Percentiles rank a stretch among this genome's conserved stretches.
Conservation (phyloP, 1,284 basidiomycete species). For the Ceratobasidium sp. region DNA sequence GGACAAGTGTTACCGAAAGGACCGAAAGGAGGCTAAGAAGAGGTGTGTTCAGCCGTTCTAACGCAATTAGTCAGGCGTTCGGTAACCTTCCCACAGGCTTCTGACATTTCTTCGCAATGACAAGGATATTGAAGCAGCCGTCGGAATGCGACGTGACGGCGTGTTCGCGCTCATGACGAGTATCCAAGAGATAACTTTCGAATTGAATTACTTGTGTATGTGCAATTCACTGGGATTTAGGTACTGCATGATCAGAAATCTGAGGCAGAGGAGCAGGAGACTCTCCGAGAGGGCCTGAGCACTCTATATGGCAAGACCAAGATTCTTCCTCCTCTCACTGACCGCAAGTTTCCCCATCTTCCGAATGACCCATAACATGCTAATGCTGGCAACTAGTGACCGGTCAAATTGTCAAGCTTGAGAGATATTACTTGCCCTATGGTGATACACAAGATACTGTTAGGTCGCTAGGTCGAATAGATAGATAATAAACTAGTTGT, state of each 20-base stretch:
- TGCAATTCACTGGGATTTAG: neutral
- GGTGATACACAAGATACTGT: neutral
- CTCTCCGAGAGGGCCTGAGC: slow-evolving; percentile 26
- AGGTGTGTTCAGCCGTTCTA: slow-evolving; percentile 22
- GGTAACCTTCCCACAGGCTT: neutral
- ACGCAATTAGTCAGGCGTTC: no score
- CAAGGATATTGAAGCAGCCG: slow-evolving; percentile 13
- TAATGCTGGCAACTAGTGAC: slow-evolving; percentile 1
- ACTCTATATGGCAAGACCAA: slow-evolving; percentile 17
- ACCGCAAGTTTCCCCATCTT: neutral
- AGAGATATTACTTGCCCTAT: neutral
- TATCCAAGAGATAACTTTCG: slow-evolving; percentile 9
- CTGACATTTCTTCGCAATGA: neutral
- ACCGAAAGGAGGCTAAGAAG: slow-evolving; percentile 8
- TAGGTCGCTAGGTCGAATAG: no score
- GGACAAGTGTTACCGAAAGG: neutral
- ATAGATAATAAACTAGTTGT: no score
- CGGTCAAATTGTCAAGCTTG: slow-evolving; percentile 23
- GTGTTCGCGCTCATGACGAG: slow-evolving; percentile 9
- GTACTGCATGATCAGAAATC: slow-evolving; percentile 18
- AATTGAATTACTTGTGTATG: neutral
- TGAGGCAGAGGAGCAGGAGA: neutral
- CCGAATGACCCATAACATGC: neutral
- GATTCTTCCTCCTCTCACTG: neutral
- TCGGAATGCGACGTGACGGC: slow-evolving; percentile 14